Evolutionary conservation across 1,139 yeast species (phyloP), one percentile per base, ranked within the genome.

Genomic region (Suhomyces wounanorum): DNA sequence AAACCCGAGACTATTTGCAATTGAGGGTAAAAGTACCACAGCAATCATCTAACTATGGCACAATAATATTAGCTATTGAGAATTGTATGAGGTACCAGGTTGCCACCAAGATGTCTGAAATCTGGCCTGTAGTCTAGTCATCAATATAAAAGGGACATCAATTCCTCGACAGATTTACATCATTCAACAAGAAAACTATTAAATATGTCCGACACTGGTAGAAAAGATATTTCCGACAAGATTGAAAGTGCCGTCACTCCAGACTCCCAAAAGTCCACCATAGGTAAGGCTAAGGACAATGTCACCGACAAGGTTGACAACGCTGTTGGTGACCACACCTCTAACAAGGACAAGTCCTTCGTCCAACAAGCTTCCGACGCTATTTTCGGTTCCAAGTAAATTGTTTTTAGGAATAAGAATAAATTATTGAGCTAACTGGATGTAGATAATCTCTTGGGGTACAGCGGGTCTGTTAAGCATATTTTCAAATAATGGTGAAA

Each of bases 201-300:
- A 45, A 57, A 33, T 42, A 86, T 86, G 91, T 82, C 90, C 63
- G 91, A 86, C 82, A 67, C 79, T 55, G 89, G 89, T 61, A 87
- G 96, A 86, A 89, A 89, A 73, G 73, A 78, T 66, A 78, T 90
- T 64, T 62, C 85, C 59, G 87, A 84, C 68, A 89, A 89, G 74
- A 72, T 81, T 57, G 49, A 76, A 52, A 96, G 89, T 78, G 65
- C 80, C 45, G 56, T 87, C 50, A 88, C 82, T 61, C 96, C 97
- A 65, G 85, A 89, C 56, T 72, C 82, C 50, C 79, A 87, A 68
- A 90, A 90, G 78, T 59, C 84, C 44, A 72, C 77, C 60, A 69
- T 74, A 42, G 87, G 89, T 63, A 75, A 85, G 72, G 85, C 84
- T 58, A 85, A 87, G 78, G 96, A 90, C 75, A 55, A 68, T 40